These are phyloP conservation scores for Aspergillus carlsbadensis DNA, from an alignment of 495 filamentous ascomycete species.

Conservation along the genomic window DNA sequence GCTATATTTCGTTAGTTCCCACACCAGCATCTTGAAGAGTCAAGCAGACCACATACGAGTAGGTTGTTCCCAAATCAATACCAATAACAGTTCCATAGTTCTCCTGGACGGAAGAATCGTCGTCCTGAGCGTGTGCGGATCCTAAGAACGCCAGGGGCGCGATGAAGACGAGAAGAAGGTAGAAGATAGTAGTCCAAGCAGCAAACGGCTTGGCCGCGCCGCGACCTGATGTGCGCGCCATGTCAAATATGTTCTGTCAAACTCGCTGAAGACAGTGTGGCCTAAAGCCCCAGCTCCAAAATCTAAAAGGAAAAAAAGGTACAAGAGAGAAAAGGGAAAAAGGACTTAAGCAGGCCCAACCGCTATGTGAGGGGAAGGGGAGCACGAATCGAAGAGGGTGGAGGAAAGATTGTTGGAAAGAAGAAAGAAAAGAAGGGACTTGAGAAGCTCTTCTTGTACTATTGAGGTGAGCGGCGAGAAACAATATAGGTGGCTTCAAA, in stretches of 20 bases:
- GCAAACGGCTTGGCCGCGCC: constrained; percentile 51
- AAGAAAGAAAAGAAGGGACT: constrained; percentile 11
- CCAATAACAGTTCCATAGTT: constrained; percentile 89
- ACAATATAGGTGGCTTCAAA: too few species aligned
- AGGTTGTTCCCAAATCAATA: constrained; percentile 98
- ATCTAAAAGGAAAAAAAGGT: background rate
- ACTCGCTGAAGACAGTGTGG: background rate
- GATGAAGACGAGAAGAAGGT: constrained; percentile 80
- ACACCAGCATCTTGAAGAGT: background rate
- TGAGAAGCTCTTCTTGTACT: constrained; percentile 29
- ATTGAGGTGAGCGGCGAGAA: constrained; percentile 22
- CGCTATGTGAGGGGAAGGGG: background rate
- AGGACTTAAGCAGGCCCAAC: constrained; percentile 15
- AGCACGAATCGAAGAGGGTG: constrained; percentile 13
- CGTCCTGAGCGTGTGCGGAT: constrained; percentile 72
- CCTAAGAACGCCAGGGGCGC: constrained; percentile 72
- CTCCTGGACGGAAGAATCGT: constrained; percentile 60
- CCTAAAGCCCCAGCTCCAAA: background rate
- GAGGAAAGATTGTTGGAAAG: background rate
- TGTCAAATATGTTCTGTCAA: constrained; percentile 26
- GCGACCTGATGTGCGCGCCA: constrained; percentile 47
- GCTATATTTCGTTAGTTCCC: constrained; percentile 20
- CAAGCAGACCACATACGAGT: constrained; percentile 59
- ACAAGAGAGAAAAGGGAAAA: constrained; percentile 9
- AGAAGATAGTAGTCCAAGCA: constrained; percentile 73